Base-by-base conservation (phyloP, 139 green algal genomes). In the Chlorella sp. region DNA sequence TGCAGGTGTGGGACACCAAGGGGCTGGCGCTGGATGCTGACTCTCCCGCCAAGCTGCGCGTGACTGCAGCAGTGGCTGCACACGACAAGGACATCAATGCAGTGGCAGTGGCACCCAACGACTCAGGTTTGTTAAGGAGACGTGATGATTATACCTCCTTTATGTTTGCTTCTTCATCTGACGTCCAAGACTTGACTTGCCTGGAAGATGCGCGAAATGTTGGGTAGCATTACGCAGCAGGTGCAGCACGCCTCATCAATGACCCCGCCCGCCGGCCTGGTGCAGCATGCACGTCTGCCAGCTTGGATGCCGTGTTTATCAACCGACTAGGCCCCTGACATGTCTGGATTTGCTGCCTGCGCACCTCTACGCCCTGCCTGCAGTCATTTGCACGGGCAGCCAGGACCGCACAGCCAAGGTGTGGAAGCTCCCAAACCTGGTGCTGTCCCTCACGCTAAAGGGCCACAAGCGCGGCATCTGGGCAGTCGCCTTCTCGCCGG, bases 81-180 rank as follows among this genome's bases (percentile, higher is more conserved):
- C 98, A 99, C 90, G 97, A 99, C 91, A 99, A 99, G 94, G 97
- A 99, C 89, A 96, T 99, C 90, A 99, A 99, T 85, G 92, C 92
- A 0, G 92, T 99, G 36, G 98, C 96, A 2, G 92, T 99, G 21
- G 93, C 96, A 16, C 97, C 97, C 86, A 98, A 97, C 87, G 85
- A 89, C 85, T 88, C 84, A 12, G 68, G 84, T 88, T 2, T 1
- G 81, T 21, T 21, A 37, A 3, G 2, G 3, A 15, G 48, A 57
- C 9, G 48, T 5, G 48, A 15, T 3, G 26, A 73, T 2, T 73
- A 28, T 73, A 9, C 24, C 16, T 16, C 24, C 16, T 16, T 61
- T 11, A 0, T 61, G 1, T 34, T 64, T 0, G 7, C 9, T 14
- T 30, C 34, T 36, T 37, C 14, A 60, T 18, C 76, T 57, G 36